A percentile compares a stretch with the other conserved stretches of the same genome.
Conservation (phyloP, 768 basidiomycete species). For the Kwoniella bestiolae region DNA sequence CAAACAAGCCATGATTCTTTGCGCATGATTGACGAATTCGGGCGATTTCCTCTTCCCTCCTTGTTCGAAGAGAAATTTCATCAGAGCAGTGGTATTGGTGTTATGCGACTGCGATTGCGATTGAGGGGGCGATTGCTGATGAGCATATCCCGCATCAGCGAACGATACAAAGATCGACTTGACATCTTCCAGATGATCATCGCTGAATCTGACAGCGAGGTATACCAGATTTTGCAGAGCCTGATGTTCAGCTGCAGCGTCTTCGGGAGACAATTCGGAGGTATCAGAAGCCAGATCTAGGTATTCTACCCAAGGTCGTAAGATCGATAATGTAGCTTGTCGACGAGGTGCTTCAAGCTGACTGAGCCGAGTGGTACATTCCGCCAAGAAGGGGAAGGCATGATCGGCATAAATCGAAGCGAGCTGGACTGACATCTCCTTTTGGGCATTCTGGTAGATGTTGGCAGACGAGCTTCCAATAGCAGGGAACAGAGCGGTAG, state of each 20-base stretch:
- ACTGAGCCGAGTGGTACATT: constrained; percentile 75
- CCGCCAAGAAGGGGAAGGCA: constrained; percentile 68
- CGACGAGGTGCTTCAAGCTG: constrained; percentile 64
- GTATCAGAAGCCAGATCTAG: constrained; percentile 70
- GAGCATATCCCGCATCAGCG: constrained; percentile 70
- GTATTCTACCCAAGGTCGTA: constrained; percentile 82
- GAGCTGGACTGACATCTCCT: constrained; percentile 73
- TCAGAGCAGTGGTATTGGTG: constrained; percentile 73
- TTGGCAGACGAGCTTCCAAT: constrained; percentile 73
- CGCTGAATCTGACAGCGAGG: constrained; percentile 75
- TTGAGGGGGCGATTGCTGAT: constrained; percentile 8
- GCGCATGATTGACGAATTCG: constrained; percentile 76
- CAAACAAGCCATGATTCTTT: constrained; percentile 80
- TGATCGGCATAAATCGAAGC: constrained; percentile 72
- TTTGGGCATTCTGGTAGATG: constrained; percentile 80
- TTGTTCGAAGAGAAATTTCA: constrained; percentile 84
- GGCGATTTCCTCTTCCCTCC: constrained; percentile 80
- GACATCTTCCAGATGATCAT: constrained; percentile 78
- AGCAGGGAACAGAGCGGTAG: constrained; percentile 74
- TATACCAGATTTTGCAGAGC: constrained; percentile 80
- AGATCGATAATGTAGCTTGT: constrained; percentile 70
- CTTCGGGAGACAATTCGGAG: constrained; percentile 58
- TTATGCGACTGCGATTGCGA: constrained; percentile 46
- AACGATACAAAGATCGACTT: constrained; percentile 77
- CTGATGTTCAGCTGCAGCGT: constrained; percentile 62